Percentiles rank a stretch among this genome's conserved stretches.
Evolutionary conservation across 2,329 filamentous ascomycete genomes (phyloP).

Genomic region (Sporothrix brasiliensis): DNA sequence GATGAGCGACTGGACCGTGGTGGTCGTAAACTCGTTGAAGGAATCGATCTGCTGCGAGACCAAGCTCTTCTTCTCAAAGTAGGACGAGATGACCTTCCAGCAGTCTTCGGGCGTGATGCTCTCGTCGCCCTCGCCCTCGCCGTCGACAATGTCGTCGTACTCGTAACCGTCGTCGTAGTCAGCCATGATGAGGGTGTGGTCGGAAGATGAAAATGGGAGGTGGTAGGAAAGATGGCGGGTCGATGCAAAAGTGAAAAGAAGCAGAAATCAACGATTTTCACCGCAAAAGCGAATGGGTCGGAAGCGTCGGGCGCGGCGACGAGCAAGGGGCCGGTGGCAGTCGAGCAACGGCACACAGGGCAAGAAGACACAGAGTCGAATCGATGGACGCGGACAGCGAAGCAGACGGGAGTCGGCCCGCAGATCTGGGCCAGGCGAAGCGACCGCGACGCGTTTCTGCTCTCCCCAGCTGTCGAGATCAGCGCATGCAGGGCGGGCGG

Average conservation of each 20-base stretch:
- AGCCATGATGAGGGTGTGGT: conserved; percentile 49
- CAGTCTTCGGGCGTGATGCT: conserved; percentile 94
- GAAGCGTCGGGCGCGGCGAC: not conserved
- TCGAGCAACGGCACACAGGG: not conserved
- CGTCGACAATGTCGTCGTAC: conserved; percentile 52
- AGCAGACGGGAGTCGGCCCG: conserved; percentile 13
- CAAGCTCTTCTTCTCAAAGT: conserved; percentile 93
- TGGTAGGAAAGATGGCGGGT: not conserved
- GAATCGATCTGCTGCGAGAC: conserved; percentile 98
- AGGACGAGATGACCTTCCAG: conserved; percentile 96
- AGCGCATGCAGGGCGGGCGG: conserved; percentile 33
- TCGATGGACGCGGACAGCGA: not conserved
- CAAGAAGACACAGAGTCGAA: not conserved
- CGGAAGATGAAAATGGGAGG: not conserved
- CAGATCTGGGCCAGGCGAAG: conserved; percentile 26
- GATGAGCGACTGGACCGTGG: conserved; percentile 92
- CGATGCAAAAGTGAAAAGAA: not conserved
- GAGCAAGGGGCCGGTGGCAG: not conserved
- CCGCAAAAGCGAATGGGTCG: not conserved
- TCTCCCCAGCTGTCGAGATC: conserved; percentile 30
- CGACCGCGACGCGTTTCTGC: conserved; percentile 36
- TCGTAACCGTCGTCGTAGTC: conserved; percentile 59
- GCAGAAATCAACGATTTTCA: not conserved
- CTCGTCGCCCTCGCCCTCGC: conserved; percentile 72
- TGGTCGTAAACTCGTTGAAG: conserved; percentile 94